Evolutionary conservation across 495 filamentous ascomycete genomes (phyloP).

Genomic region (Trichoderma reesei): DNA sequence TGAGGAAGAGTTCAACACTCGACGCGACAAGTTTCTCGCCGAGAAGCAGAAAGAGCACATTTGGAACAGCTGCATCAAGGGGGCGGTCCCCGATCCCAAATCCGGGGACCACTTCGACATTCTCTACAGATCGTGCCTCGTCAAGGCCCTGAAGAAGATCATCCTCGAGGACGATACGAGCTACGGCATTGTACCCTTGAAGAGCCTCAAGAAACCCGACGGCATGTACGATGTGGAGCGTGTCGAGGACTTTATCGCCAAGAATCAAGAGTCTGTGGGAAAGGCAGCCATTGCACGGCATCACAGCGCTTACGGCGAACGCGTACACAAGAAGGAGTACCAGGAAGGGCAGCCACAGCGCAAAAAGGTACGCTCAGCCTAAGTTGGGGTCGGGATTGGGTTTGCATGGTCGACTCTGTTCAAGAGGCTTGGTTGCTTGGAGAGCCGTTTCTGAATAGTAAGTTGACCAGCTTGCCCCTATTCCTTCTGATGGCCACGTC

Average conservation of each 20-base stretch:
- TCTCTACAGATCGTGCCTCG: neutral
- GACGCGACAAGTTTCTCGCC: constrained; percentile 21
- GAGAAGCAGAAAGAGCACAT: constrained; percentile 20
- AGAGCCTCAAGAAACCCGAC: neutral
- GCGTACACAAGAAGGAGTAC: neutral
- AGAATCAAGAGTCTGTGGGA: neutral
- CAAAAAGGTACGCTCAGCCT: neutral
- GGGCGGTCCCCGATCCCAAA: constrained; percentile 16
- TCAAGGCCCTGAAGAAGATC: constrained; percentile 9
- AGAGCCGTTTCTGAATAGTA: neutral
- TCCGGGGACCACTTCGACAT: neutral
- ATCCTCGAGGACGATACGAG: neutral
- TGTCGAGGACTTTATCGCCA: neutral
- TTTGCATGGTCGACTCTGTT: neutral
- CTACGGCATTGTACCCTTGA: neutral
- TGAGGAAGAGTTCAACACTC: constrained; percentile 16
- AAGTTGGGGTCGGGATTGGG: neutral
- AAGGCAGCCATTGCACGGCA: neutral
- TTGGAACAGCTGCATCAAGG: constrained; percentile 29
- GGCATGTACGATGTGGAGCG: neutral
- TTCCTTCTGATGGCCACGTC: neutral
- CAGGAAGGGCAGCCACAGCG: neutral
- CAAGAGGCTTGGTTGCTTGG: neutral
- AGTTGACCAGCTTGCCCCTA: neutral
- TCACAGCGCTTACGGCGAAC: neutral